Evolutionary conservation across 768 basidiomycete genomes (phyloP), one percentile per base, ranked within the genome.

Genomic region (Collybiopsis confluens): DNA sequence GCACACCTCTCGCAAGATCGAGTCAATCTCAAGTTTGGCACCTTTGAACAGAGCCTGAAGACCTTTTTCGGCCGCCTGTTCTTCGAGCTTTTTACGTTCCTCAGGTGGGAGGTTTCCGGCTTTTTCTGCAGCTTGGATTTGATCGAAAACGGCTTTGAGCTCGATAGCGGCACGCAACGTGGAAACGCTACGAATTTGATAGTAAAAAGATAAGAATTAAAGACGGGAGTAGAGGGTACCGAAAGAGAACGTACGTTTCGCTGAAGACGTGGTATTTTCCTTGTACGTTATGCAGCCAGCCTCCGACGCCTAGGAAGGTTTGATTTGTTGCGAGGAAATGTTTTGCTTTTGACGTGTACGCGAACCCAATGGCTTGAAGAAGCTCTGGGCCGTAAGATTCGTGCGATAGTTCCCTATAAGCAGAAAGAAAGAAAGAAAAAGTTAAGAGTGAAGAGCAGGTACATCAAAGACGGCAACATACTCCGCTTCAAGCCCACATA

Each of bases 231-330:
- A 46, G 13, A 44, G 48, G 16, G 43, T 24, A 43, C 18, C 24
- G n/a, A 54, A 35, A 43, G 44, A 40, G n/a, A 41, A 75, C 89
- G 60, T 58, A 90, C 89, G 91, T 93, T 73, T 94, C 92, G 65
- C 90, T 92, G 68, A 96, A 90, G 16, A 94, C 88, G 63, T 95
- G 92, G 46, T 92, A 94, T 70, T 92, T 93, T 11, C 89, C 90
- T 66, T 92, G 90, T 2, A 93, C 90, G 52, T 91, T 91, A 67
- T 95, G 92, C 54, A 95, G 65, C 92, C 92, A 96, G 6, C 93
- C 92, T 11, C 92, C 92, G 15, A 96, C 86, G 24, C 92, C 92
- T 45, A 92, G 83, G 75, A 75, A 82, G 58, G 70, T 81, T 74
- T 79, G 77, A 56, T 78, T 77, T 16, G 88, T 83, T 0, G 92